A percentile compares a stretch with the other conserved stretches of the same genome.
Conservation (phyloP, 2,329 filamentous ascomycete genomes). For the Ascochyta fabae region DNA sequence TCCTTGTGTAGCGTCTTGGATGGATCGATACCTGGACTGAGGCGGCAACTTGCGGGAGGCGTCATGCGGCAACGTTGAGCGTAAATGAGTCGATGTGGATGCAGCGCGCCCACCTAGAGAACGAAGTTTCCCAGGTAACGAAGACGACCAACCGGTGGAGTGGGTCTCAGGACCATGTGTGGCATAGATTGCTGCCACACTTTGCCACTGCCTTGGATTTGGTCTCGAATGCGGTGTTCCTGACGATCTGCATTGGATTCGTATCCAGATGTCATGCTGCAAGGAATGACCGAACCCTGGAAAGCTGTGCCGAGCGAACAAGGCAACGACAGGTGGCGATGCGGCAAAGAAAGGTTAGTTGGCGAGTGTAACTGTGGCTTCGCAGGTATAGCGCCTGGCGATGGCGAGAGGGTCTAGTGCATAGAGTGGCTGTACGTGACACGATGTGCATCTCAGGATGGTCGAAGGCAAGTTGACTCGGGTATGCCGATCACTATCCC, state of each 20-base stretch:
- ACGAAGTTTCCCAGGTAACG: too few species aligned
- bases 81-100: neutral
- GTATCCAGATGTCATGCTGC: neutral
- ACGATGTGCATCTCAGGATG: neutral
- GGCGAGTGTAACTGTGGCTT: neutral
- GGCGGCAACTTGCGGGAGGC: neutral
- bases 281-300: neutral
- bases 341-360: neutral
- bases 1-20: neutral
- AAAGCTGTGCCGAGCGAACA: neutral
- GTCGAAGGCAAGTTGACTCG: conserved; percentile 5
- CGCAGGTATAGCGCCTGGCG: neutral
- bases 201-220: conserved; percentile 10
- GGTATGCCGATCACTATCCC: conserved; percentile 7
- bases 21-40: neutral
- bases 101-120: neutral
- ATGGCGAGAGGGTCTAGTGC: neutral
- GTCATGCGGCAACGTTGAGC: conserved; percentile 3
- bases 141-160: too few species aligned
- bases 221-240: conserved; percentile 2
- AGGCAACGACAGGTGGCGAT: neutral
- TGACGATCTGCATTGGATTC: conserved; percentile 10
- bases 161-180: neutral
- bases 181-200: neutral
- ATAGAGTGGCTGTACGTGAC: neutral